These are phyloP conservation scores for Cucurbita maxima DNA, from an alignment of 306 rosid genomes.

Conservation along the genomic window DNA sequence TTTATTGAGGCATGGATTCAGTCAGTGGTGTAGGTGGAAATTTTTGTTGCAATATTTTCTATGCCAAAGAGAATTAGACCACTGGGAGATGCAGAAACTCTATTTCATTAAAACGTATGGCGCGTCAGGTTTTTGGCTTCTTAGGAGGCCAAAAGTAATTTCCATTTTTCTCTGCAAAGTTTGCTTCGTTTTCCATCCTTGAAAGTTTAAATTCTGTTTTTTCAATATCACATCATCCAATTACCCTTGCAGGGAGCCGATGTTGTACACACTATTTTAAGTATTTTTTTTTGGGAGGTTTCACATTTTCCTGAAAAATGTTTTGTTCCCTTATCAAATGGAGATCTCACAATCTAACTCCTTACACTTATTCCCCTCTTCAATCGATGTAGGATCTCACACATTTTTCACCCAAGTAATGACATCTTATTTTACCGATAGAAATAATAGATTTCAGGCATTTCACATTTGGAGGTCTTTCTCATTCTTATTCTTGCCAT, in stretches of 20 bases:
- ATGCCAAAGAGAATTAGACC: background rate
- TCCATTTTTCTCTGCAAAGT: background rate
- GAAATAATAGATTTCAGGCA: constrained; percentile 54
- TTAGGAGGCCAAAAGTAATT: background rate
- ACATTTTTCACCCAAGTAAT: background rate
- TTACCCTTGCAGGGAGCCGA: background rate
- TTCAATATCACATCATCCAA: background rate
- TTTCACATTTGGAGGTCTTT: background rate
- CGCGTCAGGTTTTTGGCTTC: background rate
- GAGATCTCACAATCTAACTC: too few relatives aligned
- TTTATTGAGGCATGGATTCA: background rate
- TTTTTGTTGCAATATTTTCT: background rate
- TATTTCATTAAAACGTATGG: background rate
- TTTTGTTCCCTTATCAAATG: too few relatives aligned
- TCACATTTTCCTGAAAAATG: too few relatives aligned
- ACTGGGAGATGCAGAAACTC: background rate
- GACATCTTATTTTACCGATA: constrained; percentile 27
- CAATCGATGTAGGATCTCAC: too few relatives aligned
- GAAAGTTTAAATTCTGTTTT: background rate
- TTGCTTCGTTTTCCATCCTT: background rate
- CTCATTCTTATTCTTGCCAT: background rate
- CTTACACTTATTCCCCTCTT: too few relatives aligned
- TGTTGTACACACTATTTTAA: background rate
- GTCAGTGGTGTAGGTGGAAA: too few relatives aligned
- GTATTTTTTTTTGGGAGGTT: too few relatives aligned